Base-by-base conservation (phyloP, 2,329 filamentous ascomycete species). In the Metarhizium sp. region DNA sequence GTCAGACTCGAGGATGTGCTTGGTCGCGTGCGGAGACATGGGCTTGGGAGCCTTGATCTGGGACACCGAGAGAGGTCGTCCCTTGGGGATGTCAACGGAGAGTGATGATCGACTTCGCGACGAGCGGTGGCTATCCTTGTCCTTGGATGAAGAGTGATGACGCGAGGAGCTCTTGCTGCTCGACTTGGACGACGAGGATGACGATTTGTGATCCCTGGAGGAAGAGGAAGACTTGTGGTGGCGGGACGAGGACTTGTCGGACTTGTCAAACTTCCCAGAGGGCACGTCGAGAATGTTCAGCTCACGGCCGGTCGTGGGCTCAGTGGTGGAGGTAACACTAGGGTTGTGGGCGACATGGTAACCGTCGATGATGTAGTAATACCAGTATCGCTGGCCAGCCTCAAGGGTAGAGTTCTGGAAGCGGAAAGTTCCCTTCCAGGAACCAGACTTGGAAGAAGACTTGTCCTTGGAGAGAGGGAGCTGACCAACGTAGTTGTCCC, bases 281-380 rank as follows among this genome's bases (percentile, higher is more conserved):
- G 91, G 88, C 59, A 96, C 89, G 73, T 97, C 92, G 73, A 99
- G 90, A 75, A 96, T 90, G 83, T 99, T 99, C 66, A 99, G 82
- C 75, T 92, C 90, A 73, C 94, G 92, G 76, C 92, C 90, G 56
- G 94, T 97, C 72, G 92, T 97, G 70, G 92, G 92, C 80, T 99
- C 94, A 63, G 88, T 87, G 69, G 89, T 95, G 69, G 87, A 92
- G 67, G 88, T 79, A 71, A 91, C 86, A 72, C 88, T 89, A 64
- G 92, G 92, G 77, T 97, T 94, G 81, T 97, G 92, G 59, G 92
- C 92, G 72, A 95, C 87, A 74, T 96, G 92, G 84, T 96, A 96
- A 65, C 94, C 94, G 73, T 99, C 94, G 73, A 97, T 94, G 85
- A 97, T 96, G 82, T 96, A 99, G 85, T 99, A 99, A 86, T 97